Conservation (phyloP, 768 basidiomycete species). For the Cytidiella melzeri region DNA sequence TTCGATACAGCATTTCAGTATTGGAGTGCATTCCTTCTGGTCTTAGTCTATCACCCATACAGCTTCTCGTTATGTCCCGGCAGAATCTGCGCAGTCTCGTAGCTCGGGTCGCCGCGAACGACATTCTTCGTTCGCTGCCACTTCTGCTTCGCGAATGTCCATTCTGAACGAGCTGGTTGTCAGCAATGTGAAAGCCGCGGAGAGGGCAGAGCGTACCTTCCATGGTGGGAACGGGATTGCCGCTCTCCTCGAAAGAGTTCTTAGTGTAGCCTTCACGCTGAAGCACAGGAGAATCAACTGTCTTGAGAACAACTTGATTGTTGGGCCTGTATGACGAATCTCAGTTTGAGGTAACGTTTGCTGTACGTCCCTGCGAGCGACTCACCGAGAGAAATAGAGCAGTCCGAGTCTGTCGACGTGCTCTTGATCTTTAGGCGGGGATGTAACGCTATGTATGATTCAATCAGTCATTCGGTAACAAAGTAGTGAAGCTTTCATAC, state of each 20-base stretch:
- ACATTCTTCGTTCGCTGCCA: conserved; percentile 39
- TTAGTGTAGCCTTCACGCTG: conserved; percentile 37
- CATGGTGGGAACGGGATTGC: conserved; percentile 39
- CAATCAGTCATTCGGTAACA: no score
- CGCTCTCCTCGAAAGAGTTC: conserved; percentile 39
- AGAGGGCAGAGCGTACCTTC: conserved; percentile 26
- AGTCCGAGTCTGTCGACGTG: conserved; percentile 47
- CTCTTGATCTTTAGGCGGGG: conserved; percentile 46
- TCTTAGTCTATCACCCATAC: conserved; percentile 20
- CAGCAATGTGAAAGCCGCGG: not conserved
- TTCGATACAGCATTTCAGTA: not conserved
- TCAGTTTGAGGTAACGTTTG: not conserved
- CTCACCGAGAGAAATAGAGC: conserved; percentile 41
- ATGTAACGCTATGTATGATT: conserved; percentile 29
- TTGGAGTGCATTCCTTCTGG: not conserved
- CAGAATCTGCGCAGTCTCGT: conserved; percentile 34
- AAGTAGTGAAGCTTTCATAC: conserved; percentile 16
- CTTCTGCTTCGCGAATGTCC: conserved; percentile 44
- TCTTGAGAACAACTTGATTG: conserved; percentile 37
- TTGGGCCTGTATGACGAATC: conserved; percentile 28
- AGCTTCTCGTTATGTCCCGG: conserved; percentile 39
- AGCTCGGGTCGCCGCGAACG: conserved; percentile 24
- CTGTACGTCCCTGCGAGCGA: not conserved
- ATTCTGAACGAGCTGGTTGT: conserved; percentile 26
- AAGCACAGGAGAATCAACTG: conserved; percentile 40